Conservation (phyloP, 2,329 filamentous ascomycete genomes). For the Chrysoporthe deuterocubensis region DNA sequence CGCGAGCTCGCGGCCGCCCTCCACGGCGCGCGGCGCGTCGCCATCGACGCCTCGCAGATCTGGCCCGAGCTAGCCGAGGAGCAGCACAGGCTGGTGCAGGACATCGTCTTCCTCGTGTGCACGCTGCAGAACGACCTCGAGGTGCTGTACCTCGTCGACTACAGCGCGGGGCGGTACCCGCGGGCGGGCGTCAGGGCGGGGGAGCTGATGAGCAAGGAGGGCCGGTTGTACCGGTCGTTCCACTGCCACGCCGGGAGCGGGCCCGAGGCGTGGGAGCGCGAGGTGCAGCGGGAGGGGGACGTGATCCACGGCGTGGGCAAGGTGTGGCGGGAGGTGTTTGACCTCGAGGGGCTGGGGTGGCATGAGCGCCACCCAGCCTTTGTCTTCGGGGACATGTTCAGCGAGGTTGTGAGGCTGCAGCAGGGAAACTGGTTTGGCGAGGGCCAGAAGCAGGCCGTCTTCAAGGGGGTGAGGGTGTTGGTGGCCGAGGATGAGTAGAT, state of each 20-base stretch:
- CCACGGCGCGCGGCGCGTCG: conserved; percentile 27
- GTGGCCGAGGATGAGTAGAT: conserved; percentile 22
- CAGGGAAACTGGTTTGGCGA: conserved; percentile 35
- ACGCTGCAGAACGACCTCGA: conserved; percentile 29
- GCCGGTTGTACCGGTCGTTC: conserved; percentile 33
- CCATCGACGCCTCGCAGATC: conserved; percentile 28
- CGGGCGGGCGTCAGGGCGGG: background rate
- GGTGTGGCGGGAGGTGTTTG: conserved; percentile 39
- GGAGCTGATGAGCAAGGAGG: conserved; percentile 30
- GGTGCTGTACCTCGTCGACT: conserved; percentile 30
- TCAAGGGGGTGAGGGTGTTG: conserved; percentile 25
- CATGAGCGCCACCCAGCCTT: conserved; percentile 36
- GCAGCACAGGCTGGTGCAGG: conserved; percentile 21
- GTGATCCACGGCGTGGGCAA: conserved; percentile 38
- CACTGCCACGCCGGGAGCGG: conserved; percentile 22
- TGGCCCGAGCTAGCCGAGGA: conserved; percentile 18
- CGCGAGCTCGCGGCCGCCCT: conserved; percentile 20
- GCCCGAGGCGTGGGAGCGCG: conserved; percentile 16
- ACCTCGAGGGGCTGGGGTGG: conserved; percentile 40
- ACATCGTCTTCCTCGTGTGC: conserved; percentile 28
- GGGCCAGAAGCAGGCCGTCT: conserved; percentile 33
- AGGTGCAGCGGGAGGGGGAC: conserved; percentile 33
- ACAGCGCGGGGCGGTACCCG: conserved; percentile 16
- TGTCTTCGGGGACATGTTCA: conserved; percentile 37
- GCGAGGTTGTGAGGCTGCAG: conserved; percentile 37